Conservation (phyloP, 495 filamentous ascomycete species). For the Daldinia concentrica region DNA sequence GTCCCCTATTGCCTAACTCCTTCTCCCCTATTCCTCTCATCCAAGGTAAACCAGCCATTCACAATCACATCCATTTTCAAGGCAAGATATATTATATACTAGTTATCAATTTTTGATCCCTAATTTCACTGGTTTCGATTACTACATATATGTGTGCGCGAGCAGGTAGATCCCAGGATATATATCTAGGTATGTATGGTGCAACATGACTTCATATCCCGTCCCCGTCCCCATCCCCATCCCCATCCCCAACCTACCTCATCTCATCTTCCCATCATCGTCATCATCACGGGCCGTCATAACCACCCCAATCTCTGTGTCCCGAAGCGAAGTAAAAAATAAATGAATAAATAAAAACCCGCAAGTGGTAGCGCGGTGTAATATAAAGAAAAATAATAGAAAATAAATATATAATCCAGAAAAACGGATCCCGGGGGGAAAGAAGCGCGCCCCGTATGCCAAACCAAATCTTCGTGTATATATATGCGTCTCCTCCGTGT, state of each 20-base stretch:
- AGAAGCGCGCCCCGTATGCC: neutral
- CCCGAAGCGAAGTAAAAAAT: neutral
- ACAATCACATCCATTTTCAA: neutral
- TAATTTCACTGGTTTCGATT: neutral
- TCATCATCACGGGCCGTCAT: neutral
- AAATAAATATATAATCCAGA: neutral
- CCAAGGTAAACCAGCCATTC: neutral
- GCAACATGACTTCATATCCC: constrained; percentile 16
- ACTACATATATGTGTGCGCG: constrained; percentile 24
- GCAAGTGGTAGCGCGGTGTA: neutral
- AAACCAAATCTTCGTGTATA: constrained; percentile 12
- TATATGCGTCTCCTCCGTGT: constrained; percentile 17
- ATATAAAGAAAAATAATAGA: neutral
- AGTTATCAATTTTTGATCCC: neutral
- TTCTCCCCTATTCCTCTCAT: neutral
- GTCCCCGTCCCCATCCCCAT: constrained; percentile 9
- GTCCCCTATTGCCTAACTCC: too few species aligned
- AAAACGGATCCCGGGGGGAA: neutral
- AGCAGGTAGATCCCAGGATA: constrained; percentile 22
- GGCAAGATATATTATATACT: neutral
- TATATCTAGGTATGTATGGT: neutral
- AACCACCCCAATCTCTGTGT: neutral
- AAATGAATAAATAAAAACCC: too few species aligned
- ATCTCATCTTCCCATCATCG: neutral
- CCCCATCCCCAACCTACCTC: constrained; percentile 1